Conservation (phyloP, 768 basidiomycete genomes). For the Exidia glandulosa region DNA sequence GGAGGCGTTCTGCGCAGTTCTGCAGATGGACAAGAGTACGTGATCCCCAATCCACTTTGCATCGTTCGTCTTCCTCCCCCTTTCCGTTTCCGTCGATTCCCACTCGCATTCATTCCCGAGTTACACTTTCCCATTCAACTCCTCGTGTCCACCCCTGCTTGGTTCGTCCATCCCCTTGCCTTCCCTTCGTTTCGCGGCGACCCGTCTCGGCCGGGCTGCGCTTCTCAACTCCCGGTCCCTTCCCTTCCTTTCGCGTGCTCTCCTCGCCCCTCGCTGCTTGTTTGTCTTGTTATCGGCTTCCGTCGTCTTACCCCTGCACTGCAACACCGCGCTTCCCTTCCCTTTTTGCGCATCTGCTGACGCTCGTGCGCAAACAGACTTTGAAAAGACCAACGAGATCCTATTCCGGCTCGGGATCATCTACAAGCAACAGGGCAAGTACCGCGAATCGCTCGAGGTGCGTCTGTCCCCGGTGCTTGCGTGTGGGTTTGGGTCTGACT, state of each 20-base stretch:
- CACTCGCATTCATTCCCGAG: background rate
- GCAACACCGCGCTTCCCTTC: background rate
- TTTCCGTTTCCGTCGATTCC: background rate
- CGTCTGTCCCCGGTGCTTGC: constrained; percentile 5
- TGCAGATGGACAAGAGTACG: constrained; percentile 93
- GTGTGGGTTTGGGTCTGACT: background rate
- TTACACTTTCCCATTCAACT: no score
- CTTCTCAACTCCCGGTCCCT: no score
- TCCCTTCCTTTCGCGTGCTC: no score
- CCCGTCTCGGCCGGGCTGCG: background rate
- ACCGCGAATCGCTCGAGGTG: constrained; percentile 63
- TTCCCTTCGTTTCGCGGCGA: constrained; percentile 9
- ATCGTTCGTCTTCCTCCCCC: background rate
- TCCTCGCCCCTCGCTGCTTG: no score
- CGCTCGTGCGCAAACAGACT: constrained; percentile 73
- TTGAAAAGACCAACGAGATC: constrained; percentile 98
- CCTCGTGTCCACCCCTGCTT: no score
- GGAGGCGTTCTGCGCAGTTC: constrained; percentile 92
- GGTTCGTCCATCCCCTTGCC: constrained; percentile 9
- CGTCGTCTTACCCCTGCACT: background rate
- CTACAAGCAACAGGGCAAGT: constrained; percentile 98
- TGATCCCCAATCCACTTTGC: no score
- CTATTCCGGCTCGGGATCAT: constrained; percentile 97
- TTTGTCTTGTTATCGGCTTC: background rate
- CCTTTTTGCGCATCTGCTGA: no score